Evolutionary conservation across 73 alveolate genomes (phyloP).

Genomic region (Paramecium sonneborni): DNA sequence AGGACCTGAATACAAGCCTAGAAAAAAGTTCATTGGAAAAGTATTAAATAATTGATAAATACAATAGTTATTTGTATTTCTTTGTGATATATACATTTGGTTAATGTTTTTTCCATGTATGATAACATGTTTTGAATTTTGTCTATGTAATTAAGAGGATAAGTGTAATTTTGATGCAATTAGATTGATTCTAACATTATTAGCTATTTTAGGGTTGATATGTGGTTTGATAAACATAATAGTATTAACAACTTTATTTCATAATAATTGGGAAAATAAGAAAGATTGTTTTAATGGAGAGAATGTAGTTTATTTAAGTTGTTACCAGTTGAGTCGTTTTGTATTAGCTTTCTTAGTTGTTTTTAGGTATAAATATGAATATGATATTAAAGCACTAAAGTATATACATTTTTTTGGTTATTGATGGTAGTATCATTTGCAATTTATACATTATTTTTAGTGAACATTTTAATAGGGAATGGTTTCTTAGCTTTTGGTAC

Average conservation of each 20-base stretch:
- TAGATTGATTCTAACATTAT: background rate
- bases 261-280: slow-evolving; percentile 47
- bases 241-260: background rate
- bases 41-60: background rate
- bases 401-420: background rate
- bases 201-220: background rate
- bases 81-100: background rate
- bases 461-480: background rate
- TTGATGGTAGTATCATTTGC: background rate
- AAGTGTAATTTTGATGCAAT: background rate
- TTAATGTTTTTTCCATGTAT: slow-evolving; percentile 6
- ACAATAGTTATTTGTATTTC: background rate
- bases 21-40: slow-evolving; percentile 49
- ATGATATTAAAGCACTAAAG: background rate
- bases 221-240: slow-evolving; percentile 3
- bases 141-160: background rate
- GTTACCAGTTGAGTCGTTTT: background rate
- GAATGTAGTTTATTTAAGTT: background rate
- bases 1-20: slow-evolving; percentile 25
- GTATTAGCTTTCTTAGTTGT: slow-evolving; percentile 5
- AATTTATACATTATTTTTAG: background rate
- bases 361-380: background rate
- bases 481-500: slow-evolving; percentile 53
- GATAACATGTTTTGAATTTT: background rate
- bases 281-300: slow-evolving; percentile 42